Evolutionary conservation across 176 grass and related monocot species (phyloP).

Genomic region (Cenchrus fungigraminus): DNA sequence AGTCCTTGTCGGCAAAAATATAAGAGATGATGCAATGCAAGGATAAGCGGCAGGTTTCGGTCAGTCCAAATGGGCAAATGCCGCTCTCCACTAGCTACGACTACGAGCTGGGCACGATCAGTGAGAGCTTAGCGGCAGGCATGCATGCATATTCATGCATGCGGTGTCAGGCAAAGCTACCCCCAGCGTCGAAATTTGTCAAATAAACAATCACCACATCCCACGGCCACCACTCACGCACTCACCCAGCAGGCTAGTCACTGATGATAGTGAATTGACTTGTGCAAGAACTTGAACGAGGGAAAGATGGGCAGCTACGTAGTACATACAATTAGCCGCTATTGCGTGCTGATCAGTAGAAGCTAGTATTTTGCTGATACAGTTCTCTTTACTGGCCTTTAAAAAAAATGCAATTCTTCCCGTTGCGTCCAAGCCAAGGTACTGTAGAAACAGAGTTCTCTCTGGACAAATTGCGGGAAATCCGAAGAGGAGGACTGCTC

Average conservation of each 20-base stretch:
- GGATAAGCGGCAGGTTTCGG: slow-evolving; percentile 24
- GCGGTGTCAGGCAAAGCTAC: background rate
- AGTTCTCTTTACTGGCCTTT: background rate
- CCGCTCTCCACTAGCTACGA: background rate
- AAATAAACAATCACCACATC: slow-evolving; percentile 12
- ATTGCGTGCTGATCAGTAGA: too few species aligned
- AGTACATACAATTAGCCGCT: background rate
- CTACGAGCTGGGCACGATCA: background rate
- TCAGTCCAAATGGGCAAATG: slow-evolving; percentile 9
- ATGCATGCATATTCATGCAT: background rate
- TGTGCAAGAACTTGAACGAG: background rate
- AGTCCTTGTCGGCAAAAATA: background rate
- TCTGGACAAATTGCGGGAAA: background rate
- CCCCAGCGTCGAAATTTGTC: slow-evolving; percentile 27
- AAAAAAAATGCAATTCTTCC: background rate
- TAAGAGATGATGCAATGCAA: slow-evolving; percentile 5
- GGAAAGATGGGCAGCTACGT: background rate
- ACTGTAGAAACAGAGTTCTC: background rate
- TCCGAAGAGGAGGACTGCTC: background rate
- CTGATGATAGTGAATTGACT: background rate
- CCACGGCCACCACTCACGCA: background rate
- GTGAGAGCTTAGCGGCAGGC: background rate
- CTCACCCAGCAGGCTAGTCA: background rate
- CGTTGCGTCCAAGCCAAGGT: background rate
- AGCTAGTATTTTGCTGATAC: too few species aligned